Evolutionary conservation across 345 rosid species (phyloP).

Genomic region (Eucalyptus tenuipes): DNA sequence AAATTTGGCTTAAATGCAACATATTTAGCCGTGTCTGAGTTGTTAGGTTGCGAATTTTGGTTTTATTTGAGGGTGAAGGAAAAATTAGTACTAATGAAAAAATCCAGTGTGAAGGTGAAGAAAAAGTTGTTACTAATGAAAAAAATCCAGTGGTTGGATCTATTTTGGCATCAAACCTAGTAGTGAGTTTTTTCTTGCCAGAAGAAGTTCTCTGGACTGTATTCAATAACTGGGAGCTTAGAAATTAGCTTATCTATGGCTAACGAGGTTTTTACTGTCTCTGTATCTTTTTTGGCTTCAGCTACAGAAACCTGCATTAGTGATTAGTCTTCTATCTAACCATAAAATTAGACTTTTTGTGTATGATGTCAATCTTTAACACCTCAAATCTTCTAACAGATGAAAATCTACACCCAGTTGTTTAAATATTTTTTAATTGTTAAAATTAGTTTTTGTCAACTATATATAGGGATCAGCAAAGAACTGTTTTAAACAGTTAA

Average conservation of each 20-base stretch:
- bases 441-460: background rate
- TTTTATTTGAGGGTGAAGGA: background rate
- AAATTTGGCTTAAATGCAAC: background rate
- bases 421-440: background rate
- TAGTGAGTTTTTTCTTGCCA: background rate
- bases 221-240: background rate
- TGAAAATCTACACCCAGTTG: background rate
- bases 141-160: background rate
- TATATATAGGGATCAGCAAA: background rate
- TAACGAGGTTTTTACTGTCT: background rate
- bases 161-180: background rate
- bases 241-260: background rate
- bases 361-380: background rate
- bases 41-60: background rate
- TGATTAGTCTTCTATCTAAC: background rate
- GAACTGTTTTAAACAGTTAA: background rate
- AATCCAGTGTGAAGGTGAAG: background rate
- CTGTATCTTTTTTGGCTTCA: background rate
- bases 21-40: background rate
- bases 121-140: background rate
- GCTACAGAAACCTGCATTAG: background rate
- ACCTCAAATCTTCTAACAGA: background rate
- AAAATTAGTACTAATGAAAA: background rate
- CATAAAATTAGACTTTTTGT: background rate
- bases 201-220: background rate